These are phyloP conservation scores for Saturnispora sanitii DNA, from an alignment of 805 yeast genomes.

Conservation along the genomic window DNA sequence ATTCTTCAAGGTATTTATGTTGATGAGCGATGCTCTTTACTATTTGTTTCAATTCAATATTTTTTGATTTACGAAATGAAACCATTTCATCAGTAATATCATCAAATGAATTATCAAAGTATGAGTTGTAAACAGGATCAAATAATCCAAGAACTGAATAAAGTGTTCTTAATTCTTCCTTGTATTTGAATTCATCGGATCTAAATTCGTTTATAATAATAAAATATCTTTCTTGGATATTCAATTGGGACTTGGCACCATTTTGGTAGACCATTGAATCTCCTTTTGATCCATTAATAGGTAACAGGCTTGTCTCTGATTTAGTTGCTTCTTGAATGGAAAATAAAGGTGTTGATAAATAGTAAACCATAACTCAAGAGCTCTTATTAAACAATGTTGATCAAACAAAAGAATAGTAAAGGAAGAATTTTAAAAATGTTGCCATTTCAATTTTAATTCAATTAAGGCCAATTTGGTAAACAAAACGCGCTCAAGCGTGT, in stretches of 20 bases:
- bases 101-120: conserved; percentile 21
- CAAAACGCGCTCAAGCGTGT: conserved; percentile 1
- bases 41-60: conserved; percentile 13
- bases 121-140: conserved; percentile 22
- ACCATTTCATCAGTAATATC: conserved; percentile 20
- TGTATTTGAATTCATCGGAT: conserved; percentile 16
- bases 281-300: background rate
- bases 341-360: conserved; percentile 15
- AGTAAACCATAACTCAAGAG: conserved; percentile 5
- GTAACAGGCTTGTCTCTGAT: conserved; percentile 10
- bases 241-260: background rate
- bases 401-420: background rate
- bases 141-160: conserved; percentile 17
- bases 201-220: conserved; percentile 12
- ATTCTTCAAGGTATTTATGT: conserved; percentile 15
- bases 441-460: background rate
- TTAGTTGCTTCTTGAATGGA: conserved; percentile 17
- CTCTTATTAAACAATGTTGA: background rate
- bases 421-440: background rate
- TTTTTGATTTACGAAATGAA: conserved; percentile 14
- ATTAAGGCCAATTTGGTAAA: background rate
- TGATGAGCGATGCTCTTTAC: conserved; percentile 12
- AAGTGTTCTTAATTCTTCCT: conserved; percentile 16
- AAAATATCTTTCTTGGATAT: conserved; percentile 1
- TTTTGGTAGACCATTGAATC: conserved; percentile 1